A percentile compares a stretch with the other conserved stretches of the same genome.
phyloP scores from a whole-genome alignment of 352 stramenopile species.

The Globisporangium lucens region DNA sequence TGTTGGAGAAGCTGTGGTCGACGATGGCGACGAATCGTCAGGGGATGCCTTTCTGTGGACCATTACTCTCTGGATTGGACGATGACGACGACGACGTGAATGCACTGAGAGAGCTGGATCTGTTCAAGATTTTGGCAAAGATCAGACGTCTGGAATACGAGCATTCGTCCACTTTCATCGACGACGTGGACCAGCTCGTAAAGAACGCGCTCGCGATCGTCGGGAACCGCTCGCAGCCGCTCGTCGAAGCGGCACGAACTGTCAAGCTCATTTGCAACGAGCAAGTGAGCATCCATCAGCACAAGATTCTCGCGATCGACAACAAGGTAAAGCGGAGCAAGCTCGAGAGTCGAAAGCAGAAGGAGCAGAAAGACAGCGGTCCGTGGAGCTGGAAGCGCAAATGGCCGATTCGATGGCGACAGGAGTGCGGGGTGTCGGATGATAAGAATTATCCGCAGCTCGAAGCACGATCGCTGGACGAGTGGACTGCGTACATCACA shows the following conservation, averaged over 20 bases:
- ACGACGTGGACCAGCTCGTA: constrained; percentile 66
- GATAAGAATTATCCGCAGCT: constrained; percentile 58
- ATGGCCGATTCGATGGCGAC: constrained; percentile 71
- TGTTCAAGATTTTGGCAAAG: constrained; percentile 73
- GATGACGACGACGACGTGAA: constrained; percentile 20
- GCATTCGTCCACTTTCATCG: constrained; percentile 51
- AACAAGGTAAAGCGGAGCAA: constrained; percentile 56
- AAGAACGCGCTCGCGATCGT: constrained; percentile 63
- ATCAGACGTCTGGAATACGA: constrained; percentile 74
- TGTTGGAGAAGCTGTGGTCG: constrained; percentile 82
- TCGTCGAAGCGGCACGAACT: constrained; percentile 69
- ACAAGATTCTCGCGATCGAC: constrained; percentile 60
- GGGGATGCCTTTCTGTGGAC: constrained; percentile 77
- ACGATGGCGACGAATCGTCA: constrained; percentile 84
- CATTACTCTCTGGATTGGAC: constrained; percentile 63
- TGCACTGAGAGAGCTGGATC: constrained; percentile 34
- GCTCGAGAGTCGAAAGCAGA: constrained; percentile 31
- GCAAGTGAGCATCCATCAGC: constrained; percentile 66
- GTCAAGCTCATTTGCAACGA: constrained; percentile 75
- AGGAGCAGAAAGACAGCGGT: constrained; percentile 28
- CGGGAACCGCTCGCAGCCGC: constrained; percentile 44
- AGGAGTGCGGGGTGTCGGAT: constrained; percentile 72
- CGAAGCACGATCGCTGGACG: constrained; percentile 61
- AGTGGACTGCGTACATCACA: constrained; percentile 78
- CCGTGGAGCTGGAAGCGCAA: constrained; percentile 33